These are phyloP conservation scores for Aspergillus sp. DNA, from an alignment of 2,329 filamentous ascomycete genomes.

Conservation along the genomic window DNA sequence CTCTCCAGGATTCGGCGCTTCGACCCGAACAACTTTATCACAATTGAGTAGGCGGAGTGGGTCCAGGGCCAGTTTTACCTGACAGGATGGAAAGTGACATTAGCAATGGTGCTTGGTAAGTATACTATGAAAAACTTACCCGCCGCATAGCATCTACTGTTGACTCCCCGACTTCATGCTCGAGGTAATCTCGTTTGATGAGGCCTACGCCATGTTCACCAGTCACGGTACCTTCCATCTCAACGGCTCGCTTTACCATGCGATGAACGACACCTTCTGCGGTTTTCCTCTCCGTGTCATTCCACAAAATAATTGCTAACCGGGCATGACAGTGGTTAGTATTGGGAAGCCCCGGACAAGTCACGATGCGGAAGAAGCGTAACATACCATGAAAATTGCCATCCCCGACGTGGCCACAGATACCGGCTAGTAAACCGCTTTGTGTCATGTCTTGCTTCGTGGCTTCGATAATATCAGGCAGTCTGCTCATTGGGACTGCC, in stretches of 20 bases:
- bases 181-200: constrained; percentile 65
- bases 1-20: constrained; percentile 51
- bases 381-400: constrained; percentile 68
- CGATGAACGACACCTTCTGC: constrained; percentile 62
- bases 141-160: constrained; percentile 66
- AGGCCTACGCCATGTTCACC: constrained; percentile 71
- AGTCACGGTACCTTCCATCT: constrained; percentile 70
- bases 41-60: constrained; percentile 66
- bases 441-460: constrained; percentile 65
- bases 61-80: constrained; percentile 65
- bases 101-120: not conserved
- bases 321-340: not conserved
- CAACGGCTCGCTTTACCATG: constrained; percentile 69
- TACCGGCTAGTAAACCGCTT: constrained; percentile 63
- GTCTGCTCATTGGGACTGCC: constrained; percentile 69
- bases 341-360: not conserved
- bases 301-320: constrained; percentile 61
- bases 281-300: constrained; percentile 55
- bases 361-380: not conserved
- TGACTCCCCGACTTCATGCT: constrained; percentile 60
- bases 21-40: constrained; percentile 63
- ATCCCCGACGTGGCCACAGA: constrained; percentile 73
- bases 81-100: constrained; percentile 2
- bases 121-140: constrained; percentile 39
- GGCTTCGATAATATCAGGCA: constrained; percentile 71